These are phyloP conservation scores for Eudorina sp. DNA, from an alignment of 139 green algal species.

Conservation along the genomic window DNA sequence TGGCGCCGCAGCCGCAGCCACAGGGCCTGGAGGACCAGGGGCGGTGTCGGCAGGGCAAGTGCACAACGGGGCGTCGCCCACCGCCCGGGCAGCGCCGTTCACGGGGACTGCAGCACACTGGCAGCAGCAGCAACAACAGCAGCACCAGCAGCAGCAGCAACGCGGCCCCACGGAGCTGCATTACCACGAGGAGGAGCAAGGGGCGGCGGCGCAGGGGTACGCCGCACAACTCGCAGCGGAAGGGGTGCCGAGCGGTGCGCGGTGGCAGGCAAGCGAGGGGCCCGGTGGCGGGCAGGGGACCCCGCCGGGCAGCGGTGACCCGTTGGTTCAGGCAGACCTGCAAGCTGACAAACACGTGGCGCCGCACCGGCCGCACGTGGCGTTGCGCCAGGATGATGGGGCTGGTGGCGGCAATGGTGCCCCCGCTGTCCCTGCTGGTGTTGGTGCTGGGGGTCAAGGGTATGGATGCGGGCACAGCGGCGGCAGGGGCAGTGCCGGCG, in stretches of 20 bases:
- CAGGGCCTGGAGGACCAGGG: too few species aligned
- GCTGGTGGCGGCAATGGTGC: neutral
- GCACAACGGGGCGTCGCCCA: too few species aligned
- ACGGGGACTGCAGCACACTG: too few species aligned
- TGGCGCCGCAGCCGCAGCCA: too few species aligned
- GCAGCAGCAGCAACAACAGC: neutral
- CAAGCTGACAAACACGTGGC: neutral
- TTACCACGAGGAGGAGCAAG: conserved; percentile 15
- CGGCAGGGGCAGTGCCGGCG: too few species aligned
- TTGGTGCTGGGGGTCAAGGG: neutral
- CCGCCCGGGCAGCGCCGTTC: too few species aligned
- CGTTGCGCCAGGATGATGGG: neutral
- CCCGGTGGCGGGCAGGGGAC: neutral
- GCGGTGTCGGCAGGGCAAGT: too few species aligned
- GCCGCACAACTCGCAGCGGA: too few species aligned
- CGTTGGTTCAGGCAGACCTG: neutral
- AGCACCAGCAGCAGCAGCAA: neutral
- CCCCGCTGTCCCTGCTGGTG: neutral
- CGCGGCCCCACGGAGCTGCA: neutral
- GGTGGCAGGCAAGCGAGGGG: too few species aligned
- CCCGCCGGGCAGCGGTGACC: neutral
- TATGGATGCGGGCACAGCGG: neutral
- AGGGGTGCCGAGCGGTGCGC: too few species aligned
- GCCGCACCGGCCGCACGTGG: neutral
- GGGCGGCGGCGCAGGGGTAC: neutral